These are phyloP conservation scores for Coniochaeta sp. DNA, from an alignment of 2,329 filamentous ascomycete genomes.

Conservation along the genomic window DNA sequence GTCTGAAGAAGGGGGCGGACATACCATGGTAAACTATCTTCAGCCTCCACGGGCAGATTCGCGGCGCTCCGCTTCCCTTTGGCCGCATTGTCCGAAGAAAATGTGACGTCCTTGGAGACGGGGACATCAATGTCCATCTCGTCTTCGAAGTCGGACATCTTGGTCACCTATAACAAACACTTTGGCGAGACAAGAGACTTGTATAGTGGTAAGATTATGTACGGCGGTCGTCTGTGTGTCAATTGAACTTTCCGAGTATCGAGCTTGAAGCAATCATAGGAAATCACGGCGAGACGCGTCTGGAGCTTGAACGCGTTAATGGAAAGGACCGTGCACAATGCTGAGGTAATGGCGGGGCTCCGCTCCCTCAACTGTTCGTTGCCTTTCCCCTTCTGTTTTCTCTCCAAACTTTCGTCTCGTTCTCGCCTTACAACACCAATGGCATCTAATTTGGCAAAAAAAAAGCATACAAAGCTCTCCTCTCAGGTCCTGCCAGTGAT, in stretches of 20 bases:
- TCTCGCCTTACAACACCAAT: too few relatives aligned
- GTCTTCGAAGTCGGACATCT: conserved; percentile 53
- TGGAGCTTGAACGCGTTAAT: not conserved
- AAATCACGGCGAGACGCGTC: not conserved
- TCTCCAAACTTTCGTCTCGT: too few relatives aligned
- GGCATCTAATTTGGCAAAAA: too few relatives aligned
- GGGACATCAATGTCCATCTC: conserved; percentile 54
- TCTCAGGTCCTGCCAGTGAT: too few relatives aligned
- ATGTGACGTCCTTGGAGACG: conserved; percentile 44
- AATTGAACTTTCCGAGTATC: not conserved
- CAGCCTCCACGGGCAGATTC: conserved; percentile 87
- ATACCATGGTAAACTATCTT: conserved; percentile 90
- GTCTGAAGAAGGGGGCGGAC: conserved; percentile 7
- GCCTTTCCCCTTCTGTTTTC: too few relatives aligned
- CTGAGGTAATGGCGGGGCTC: not conserved
- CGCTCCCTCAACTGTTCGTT: too few relatives aligned
- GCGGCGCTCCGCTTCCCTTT: conserved; percentile 92
- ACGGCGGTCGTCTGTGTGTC: not conserved
- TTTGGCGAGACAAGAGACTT: not conserved
- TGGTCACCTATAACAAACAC: conserved; percentile 2
- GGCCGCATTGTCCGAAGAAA: conserved; percentile 64
- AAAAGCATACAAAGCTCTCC: too few relatives aligned
- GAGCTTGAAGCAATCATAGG: not conserved
- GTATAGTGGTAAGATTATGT: not conserved
- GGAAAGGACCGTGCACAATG: not conserved